Percentiles rank a stretch among this genome's conserved stretches.
Conservation (phyloP, 192 early-diverging fungal species). For the Jimgerdemannia lactiflua region DNA sequence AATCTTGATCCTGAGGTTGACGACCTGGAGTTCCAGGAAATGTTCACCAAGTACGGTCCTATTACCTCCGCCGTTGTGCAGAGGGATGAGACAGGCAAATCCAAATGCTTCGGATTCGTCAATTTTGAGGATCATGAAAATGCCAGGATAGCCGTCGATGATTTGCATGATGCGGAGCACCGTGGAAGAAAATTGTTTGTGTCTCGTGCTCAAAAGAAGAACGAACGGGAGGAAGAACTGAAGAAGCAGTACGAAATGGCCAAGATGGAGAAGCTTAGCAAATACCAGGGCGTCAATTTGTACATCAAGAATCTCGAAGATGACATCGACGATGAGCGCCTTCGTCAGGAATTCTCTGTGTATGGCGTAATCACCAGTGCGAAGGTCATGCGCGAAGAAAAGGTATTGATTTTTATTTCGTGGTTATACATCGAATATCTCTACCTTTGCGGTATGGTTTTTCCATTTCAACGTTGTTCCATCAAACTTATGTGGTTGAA, state of each 20-base stretch:
- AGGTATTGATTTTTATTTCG: slow-evolving; percentile 23
- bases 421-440: too few relatives aligned
- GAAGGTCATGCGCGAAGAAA: slow-evolving; percentile 98
- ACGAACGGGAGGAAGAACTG: slow-evolving; percentile 96
- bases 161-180: slow-evolving; percentile 90
- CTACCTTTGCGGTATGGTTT: too few relatives aligned
- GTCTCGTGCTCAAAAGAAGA: slow-evolving; percentile 98
- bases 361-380: slow-evolving; percentile 97
- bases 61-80: slow-evolving; percentile 82
- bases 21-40: slow-evolving; percentile 70
- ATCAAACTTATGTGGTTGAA: slow-evolving; percentile 16
- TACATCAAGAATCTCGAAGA: slow-evolving; percentile 99
- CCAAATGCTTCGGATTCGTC: slow-evolving; percentile 96
- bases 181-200: slow-evolving; percentile 93
- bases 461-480: too few relatives aligned
- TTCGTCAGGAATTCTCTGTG: slow-evolving; percentile 93
- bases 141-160: slow-evolving; percentile 84
- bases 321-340: slow-evolving; percentile 91
- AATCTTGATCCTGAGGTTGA: slow-evolving; percentile 81
- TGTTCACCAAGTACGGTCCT: slow-evolving; percentile 80
- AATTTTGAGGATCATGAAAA: slow-evolving; percentile 93
- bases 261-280: slow-evolving; percentile 93
- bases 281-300: slow-evolving; percentile 99
- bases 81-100: slow-evolving; percentile 77
- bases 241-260: slow-evolving; percentile 93